Base-by-base conservation (phyloP, 202 grass and related monocot genomes). In the Musa balbisiana region DNA sequence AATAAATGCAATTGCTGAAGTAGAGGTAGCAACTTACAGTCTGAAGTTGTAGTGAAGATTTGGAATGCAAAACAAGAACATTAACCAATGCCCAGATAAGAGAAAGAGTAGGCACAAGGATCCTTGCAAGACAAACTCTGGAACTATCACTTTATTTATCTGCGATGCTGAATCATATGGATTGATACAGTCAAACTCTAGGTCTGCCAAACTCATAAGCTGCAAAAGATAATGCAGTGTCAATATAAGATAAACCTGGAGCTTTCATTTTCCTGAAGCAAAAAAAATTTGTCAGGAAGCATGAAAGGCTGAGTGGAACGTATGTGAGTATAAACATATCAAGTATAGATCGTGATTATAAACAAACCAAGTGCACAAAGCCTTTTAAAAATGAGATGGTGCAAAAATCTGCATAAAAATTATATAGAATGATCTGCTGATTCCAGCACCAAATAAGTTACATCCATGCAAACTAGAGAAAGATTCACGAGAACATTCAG, bases 171-270 rank as follows among this genome's bases (percentile, higher is more conserved):
- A 92, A 85, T 96, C 92, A 59, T 90, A 96, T 1, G 87, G 89
- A 26, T 96, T 96, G 85, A 96, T 96, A 79, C 92, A 96, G 59
- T 96, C 92, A 17, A 96, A 96, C 79, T 96, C 92, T 50, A 96
- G 89, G 82, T 96, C 92, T 24, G 92, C 92, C 83, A 96, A 86
- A 79, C 92, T 92, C 87, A 90, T 92, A 33, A 96, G 23, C 92
- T 96, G 83, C 76, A 79, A 84, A 76, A 9, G 49, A 54, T 53
- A 51, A 72, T 50, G 58, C 26, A 12, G 33, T 43, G 11, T 43
- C 33, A 15, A 43, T 55, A 65, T 49, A 78, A 69, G 25, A 52
- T 68, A 69, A 76, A 55, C 51, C 13, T 80, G 69, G 77, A 59
- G 33, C 33, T 8, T 43, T 43, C 33, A 43, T 43, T 43, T 43